phyloP scores from a whole-genome alignment of 176 grass and related monocot genomes.

The Microstegium vimineum region DNA sequence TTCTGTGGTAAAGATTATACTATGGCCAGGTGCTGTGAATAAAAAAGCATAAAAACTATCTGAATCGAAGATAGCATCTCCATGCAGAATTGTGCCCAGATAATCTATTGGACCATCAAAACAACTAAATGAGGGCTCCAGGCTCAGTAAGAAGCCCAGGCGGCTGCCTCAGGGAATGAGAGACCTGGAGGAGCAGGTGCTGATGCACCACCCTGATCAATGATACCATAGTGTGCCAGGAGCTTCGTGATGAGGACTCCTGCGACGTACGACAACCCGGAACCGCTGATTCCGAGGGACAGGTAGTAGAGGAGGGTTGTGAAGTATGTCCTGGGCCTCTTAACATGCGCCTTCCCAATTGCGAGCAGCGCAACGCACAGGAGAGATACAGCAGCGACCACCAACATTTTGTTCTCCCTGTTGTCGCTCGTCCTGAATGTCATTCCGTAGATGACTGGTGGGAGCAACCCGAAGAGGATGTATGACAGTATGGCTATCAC shows the following conservation, averaged over 20 bases:
- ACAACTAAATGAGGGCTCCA: neutral
- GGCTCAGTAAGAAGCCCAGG: constrained; percentile 55
- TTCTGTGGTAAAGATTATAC: neutral
- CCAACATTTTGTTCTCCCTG: constrained; percentile 68
- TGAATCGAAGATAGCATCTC: neutral
- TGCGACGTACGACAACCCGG: constrained; percentile 61
- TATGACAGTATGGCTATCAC: constrained; percentile 62
- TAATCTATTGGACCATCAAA: neutral
- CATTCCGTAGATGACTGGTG: constrained; percentile 61
- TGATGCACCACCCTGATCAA: constrained; percentile 30
- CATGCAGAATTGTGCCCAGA: neutral
- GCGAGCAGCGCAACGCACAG: constrained; percentile 58
- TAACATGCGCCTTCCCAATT: constrained; percentile 65
- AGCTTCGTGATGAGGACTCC: constrained; percentile 57
- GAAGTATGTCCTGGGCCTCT: constrained; percentile 43
- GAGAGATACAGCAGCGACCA: constrained; percentile 46
- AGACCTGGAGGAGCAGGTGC: constrained; percentile 14
- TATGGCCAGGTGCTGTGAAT: neutral
- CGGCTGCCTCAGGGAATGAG: neutral
- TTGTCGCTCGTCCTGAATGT: constrained; percentile 51
- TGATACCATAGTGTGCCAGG: constrained; percentile 44
- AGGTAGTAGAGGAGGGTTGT: constrained; percentile 67
- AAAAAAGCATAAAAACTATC: neutral
- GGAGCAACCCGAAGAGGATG: constrained; percentile 61
- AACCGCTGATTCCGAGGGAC: constrained; percentile 35